Base-by-base conservation (phyloP, 352 stramenopile species). In the Phytophthora sp. region DNA sequence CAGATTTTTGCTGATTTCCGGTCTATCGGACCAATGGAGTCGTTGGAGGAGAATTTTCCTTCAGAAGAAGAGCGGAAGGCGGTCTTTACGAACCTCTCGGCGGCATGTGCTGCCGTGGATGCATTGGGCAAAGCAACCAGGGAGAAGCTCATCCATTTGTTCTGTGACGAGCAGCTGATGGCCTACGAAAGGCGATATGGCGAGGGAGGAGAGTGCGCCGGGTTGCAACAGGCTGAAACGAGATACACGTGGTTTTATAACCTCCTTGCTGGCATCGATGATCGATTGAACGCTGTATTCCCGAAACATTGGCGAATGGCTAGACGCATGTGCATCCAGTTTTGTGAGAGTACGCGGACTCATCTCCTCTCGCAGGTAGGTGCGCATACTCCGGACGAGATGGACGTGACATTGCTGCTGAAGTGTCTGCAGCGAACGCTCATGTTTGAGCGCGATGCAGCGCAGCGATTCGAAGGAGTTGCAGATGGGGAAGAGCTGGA, bases 261-360 rank as follows among this genome's bases (percentile, higher is more conserved):
- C 15, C 63, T 93, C 29, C 70, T 92, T 13, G 73, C 63, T 31
- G 67, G 70, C 16, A 93, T 93, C 47, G 81, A 90, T 47, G 73
- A 80, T 58, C 90, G 90, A 47, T 98, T 98, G 80, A 88, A 95
- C 46, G 73, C 81, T 33, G 89, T 99, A 11, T 99, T 99, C 66
- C 98, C 98, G 1, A 82, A 83, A 41, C 87, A 98, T 68, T 99
- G 98, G 98, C 93, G 95, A 63, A 89, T 99, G 55, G 86, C 97
- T 30, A 88, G 97, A 13, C 86, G 91, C 27, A 80, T 99, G 50
- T 97, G 94, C 44, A 85, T 98, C 46, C 77, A 79, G 36, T 99
- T 99, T 71, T 93, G 97, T 49, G 87, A 97, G 35, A 62, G 76
- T 29, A 98, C 94, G 15, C 79, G 91, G 8, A 73, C 69, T 29